These are phyloP conservation scores for Aspergillus sp. DNA, from an alignment of 2,329 filamentous ascomycete genomes.

Conservation along the genomic window DNA sequence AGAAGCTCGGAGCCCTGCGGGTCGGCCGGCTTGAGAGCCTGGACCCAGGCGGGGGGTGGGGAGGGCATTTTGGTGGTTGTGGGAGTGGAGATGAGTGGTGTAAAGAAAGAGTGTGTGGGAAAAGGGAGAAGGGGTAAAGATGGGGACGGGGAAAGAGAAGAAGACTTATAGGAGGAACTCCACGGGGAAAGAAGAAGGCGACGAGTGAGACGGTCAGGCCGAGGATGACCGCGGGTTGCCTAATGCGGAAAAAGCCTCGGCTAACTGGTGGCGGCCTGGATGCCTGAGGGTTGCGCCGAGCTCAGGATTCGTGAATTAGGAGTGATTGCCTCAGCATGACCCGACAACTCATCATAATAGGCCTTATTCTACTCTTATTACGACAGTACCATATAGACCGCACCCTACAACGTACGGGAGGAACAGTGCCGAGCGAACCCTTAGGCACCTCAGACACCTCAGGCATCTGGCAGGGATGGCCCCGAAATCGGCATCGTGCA, in stretches of 20 bases:
- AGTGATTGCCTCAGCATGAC: background rate
- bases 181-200: background rate
- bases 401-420: background rate
- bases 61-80: conserved; percentile 30
- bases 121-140: background rate
- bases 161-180: background rate
- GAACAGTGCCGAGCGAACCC: background rate
- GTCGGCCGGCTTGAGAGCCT: conserved; percentile 63
- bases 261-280: conserved; percentile 3
- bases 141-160: background rate
- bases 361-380: no score
- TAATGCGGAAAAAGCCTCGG: conserved; percentile 25
- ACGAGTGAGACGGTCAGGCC: conserved; percentile 8
- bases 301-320: background rate
- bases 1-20: conserved; percentile 70
- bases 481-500: background rate
- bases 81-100: background rate
- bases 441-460: background rate
- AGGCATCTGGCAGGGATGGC: background rate
- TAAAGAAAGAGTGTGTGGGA: background rate
- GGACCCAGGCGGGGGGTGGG: conserved; percentile 63
- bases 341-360: background rate
- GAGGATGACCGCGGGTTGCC: conserved; percentile 20
- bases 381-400: no score
- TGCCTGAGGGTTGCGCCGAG: conserved; percentile 2